Base-by-base conservation (phyloP, 1,284 basidiomycete species). In the Trichosporon sp. region DNA sequence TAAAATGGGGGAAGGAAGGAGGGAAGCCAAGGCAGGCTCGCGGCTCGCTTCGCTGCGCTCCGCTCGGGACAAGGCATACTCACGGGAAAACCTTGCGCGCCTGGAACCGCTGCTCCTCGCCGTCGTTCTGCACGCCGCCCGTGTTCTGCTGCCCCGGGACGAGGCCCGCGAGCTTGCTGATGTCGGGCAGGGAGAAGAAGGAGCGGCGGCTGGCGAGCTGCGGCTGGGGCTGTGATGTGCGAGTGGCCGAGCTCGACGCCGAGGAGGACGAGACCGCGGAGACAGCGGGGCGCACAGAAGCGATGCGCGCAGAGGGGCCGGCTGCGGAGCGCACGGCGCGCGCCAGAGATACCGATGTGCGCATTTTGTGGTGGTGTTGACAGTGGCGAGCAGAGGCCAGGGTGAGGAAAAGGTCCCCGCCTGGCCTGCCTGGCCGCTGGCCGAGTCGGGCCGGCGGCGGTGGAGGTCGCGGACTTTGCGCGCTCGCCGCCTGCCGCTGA, bases 51-150 rank as follows among this genome's bases (percentile, higher is more conserved):
- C 29, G 31, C 27, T 25, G 32, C 21, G 51, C 35, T 1, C 44
- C 11, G 18, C 27, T 18, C 21, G 1, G 2, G 32, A 67, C 34
- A 34, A 34, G n/a, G 12, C 4, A n/a, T n/a, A 51, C 91, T 80
- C 81, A 95, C 93, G 92, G 92, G 69, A 95, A 85, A 71, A 93
- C 87, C 83, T 89, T 90, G 70, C 86, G 84, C 70, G 90, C 89
- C 74, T 88, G 87, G 66, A 81, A 83, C 38, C 72, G 73, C 72
- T 83, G 80, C 53, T 72, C 70, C 56, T 79, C 79, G 12, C 75
- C 77, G 35, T 79, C 77, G 8, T 38, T 65, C 51, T 65, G 63
- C 62, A 29, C 53, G 65, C 58, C 44, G 15, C 27, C 27, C 35
- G 27, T 62, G 15, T 35, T 65, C 56, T 31, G 27, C 56, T 60